These are phyloP conservation scores for Claviceps arundinis DNA, from an alignment of 2,329 filamentous ascomycete genomes.

Conservation along the genomic window DNA sequence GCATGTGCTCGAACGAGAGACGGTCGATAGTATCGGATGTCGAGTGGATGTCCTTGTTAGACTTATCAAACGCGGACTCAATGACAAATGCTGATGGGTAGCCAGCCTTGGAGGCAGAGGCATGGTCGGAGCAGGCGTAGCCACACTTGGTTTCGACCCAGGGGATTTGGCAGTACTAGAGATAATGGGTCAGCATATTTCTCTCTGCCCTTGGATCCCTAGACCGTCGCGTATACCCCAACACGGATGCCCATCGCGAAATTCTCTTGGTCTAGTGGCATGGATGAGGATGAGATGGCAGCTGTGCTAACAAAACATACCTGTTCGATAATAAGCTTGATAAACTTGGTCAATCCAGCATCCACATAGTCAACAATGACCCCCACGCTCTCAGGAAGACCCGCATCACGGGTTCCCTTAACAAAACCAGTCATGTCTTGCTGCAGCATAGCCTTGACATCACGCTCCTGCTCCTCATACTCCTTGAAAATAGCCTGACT, in stretches of 20 bases:
- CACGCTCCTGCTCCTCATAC: conserved; percentile 59
- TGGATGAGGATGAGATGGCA: background rate
- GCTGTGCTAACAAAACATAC: conserved; percentile 9
- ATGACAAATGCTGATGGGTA: conserved; percentile 68
- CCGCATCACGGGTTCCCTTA: conserved; percentile 68
- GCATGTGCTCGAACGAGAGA: conserved; percentile 77
- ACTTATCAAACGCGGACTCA: conserved; percentile 55
- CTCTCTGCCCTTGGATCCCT: too few species aligned
- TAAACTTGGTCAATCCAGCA: conserved; percentile 67
- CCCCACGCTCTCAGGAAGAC: conserved; percentile 72
- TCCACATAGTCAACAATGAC: conserved; percentile 91
- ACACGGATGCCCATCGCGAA: too few species aligned
- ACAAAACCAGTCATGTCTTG: conserved; percentile 96
- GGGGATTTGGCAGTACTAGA: conserved; percentile 75
- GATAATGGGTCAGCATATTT: background rate
- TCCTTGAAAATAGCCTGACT: conserved; percentile 78
- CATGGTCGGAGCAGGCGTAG: conserved; percentile 70
- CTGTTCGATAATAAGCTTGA: conserved; percentile 71
- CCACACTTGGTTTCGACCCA: conserved; percentile 81
- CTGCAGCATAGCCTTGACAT: conserved; percentile 93
- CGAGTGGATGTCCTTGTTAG: conserved; percentile 56
- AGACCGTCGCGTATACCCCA: too few species aligned
- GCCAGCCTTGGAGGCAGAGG: conserved; percentile 58
- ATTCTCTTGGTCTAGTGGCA: too few species aligned
- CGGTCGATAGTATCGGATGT: conserved; percentile 59